Evolutionary conservation across 2,329 filamentous ascomycete species (phyloP), one percentile per base, ranked within the genome.

Genomic region (Sporothrix mexicana): DNA sequence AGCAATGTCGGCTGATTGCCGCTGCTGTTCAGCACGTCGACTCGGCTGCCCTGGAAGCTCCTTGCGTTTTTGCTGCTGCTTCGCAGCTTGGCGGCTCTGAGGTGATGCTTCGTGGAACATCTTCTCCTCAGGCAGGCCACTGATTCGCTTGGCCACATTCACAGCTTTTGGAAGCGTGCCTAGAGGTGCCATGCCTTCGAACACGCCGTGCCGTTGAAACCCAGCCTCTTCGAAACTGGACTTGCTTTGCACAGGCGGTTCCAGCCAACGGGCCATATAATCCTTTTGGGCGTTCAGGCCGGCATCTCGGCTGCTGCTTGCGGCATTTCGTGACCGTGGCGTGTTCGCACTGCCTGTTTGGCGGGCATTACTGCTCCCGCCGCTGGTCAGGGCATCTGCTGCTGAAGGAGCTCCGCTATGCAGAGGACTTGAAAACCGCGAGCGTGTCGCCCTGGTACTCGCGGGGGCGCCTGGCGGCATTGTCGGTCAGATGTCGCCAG

Each of bases 131-230:
- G 53, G 41, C 10, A 73, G 62, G 20, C 57, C 72, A 69, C 25
- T 74, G 45, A 75, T 30, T 76, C 72, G 77, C 80, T 90, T 89
- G 76, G 90, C 84, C 79, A 89, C 87, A 66, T 20, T 72, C 12
- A 86, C 82, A 25, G 86, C 86, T 81, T 88, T 89, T 13, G 94
- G 94, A 77, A 90, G 85, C 71, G 90, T 87, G 55, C 94, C 94
- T 72, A 97, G 83, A 36, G 94, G 91, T 70, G 90, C 91, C 94
- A 97, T 97, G 78, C 91, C 91, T 81, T 93, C 91, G 73, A 97
- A 85, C 20, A 97, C 92, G 75, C 93, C 93, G 80, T 90, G 89
- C 67, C 91, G 87, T 78, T 91, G 85, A 77, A 96, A 87, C 61
- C 92, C 92, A 73, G 87, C 89, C 79, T 97, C 93, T 84, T 93